Base-by-base conservation (phyloP, 2,329 filamentous ascomycete species). In the Madurella mycetomatis region DNA sequence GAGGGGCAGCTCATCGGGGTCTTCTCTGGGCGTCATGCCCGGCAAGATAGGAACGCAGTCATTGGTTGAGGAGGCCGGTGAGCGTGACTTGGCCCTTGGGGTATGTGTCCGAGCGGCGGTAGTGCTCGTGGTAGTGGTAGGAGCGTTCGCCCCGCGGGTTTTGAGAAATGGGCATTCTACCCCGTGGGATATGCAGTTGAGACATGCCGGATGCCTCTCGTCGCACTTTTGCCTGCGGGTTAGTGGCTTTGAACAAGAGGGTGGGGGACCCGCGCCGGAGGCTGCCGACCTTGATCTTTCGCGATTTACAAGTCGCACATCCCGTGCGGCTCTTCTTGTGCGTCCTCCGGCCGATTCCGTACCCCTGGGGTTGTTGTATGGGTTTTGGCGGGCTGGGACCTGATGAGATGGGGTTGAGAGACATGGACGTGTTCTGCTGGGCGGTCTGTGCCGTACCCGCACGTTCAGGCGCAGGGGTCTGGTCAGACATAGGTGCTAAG, bases 181-280 rank as follows among this genome's bases (percentile, higher is more conserved):
- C 11, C 69, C 71, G 48, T 73, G 72, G 16, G 68, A 70, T 41
- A 70, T 66, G 60, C 72, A 74, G 58, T 74, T 74, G 45, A 67
- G 63, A 54, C 72, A 74, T 54, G 67, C 63, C 19, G 72, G 72
- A 37, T 66, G 65, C 31, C 67, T 63, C 52, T 74, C 72, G 54
- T 74, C 72, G 55, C 72, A 74, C 72, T 74, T 43, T 3, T 17
- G 2, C 7, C 9, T 5, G 1, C 5, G 9, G 1, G 44, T 58
- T 40, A 57, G 47, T 44, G 12, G 41, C 13, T 42, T 17, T 17
- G 2, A 11, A 43, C 4, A 18, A 17, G 9, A 19, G 7, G 41
- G 31, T 31, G 37, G n/a, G n/a, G 37, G 15, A 31, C n/a, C 8
- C 12, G 5, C 12, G 25, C 40, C 15, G 25, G 25, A 7, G 5